Evolutionary conservation across 164 flowering plant species (phyloP).

Genomic region (Macadamia tetraphylla): DNA sequence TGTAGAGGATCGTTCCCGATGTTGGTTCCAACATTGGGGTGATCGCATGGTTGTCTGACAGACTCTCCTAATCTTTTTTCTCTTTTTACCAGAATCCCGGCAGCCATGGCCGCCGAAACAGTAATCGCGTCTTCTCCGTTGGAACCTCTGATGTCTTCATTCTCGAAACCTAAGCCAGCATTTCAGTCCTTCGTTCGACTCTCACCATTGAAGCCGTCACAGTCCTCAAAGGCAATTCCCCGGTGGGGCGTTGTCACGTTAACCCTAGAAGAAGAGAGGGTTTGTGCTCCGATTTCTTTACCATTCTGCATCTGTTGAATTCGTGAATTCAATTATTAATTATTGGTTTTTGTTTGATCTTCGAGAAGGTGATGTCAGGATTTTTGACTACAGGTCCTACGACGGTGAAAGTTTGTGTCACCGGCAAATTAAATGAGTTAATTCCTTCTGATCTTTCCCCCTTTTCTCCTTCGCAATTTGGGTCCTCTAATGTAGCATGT

Average conservation of each 20-base stretch:
- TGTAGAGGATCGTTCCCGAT: too few relatives aligned
- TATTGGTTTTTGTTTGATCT: too few relatives aligned
- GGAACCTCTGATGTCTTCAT: conserved; percentile 14
- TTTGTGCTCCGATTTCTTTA: conserved; percentile 12
- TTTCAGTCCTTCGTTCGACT: conserved; percentile 36
- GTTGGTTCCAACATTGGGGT: too few relatives aligned
- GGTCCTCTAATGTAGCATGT: conserved; percentile 50
- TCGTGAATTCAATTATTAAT: too few relatives aligned
- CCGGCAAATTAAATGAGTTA: conserved; percentile 23
- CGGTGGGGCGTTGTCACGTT: conserved; percentile 76
- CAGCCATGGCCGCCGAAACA: conserved; percentile 40
- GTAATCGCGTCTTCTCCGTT: conserved; percentile 25
- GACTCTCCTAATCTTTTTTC: too few relatives aligned
- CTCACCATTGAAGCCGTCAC: conserved; percentile 78
- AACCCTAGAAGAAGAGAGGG: conserved; percentile 64
- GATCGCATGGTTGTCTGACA: too few relatives aligned
- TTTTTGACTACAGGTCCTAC: conserved; percentile 54
- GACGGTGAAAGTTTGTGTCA: conserved; percentile 48
- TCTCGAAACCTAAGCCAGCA: conserved; percentile 15
- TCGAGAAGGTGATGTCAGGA: too few relatives aligned
- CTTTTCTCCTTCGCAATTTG: not conserved
- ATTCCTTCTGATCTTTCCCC: not conserved
- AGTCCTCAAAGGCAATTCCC: conserved; percentile 71
- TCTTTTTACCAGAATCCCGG: conserved; percentile 21
- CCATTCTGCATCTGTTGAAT: not conserved